Base-by-base conservation (phyloP, 164 flowering plant genomes). In the Sedum album region DNA sequence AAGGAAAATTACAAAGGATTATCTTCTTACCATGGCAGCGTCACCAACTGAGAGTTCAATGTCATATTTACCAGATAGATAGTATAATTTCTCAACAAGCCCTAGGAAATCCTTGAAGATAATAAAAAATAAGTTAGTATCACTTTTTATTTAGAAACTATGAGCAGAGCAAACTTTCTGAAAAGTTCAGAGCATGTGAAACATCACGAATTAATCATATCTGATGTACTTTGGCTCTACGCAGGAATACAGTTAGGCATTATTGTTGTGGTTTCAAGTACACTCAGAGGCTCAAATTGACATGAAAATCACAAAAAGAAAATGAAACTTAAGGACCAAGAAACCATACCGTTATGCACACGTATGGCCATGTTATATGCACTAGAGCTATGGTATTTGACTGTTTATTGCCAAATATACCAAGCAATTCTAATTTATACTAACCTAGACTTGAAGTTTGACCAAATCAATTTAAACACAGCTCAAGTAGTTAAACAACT, bases 1-100 rank as follows among this genome's bases (percentile, higher is more conserved):
- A 30, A 35, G 17, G 15, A 15, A 31, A 70, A 20, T 57, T 18
- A 48, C 28, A 15, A 6, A 31, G 25, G 1, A 11, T 14, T 48
- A 13, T 26, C 48, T 23, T 55, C 66, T 76, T 88, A 92, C 99
- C 99, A 92, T 95, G 61, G 75, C 84, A 75, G 96, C 80, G 77
- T 95, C 99, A 60, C 99, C 99, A 74, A 95, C 85, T 39, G 94
- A 78, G 21, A 95, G 88, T 77, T 92, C 83, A 77, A 92, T 78
- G 60, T 86, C 87, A 74, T 95, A 95, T 82, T 69, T 82, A 41
- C 99, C 99, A 1, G 99, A 95, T 30, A 95, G 87, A 77, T 95
- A 92, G 83, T 78, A 95, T 26, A 95, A 81, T 79, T 86, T 92
- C 74, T 89, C 97, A 66, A 95, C 99, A 71, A 95, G 83, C 67